These are phyloP conservation scores for Paraphoma chrysanthemicola DNA, from an alignment of 2,329 filamentous ascomycete species.

Conservation along the genomic window DNA sequence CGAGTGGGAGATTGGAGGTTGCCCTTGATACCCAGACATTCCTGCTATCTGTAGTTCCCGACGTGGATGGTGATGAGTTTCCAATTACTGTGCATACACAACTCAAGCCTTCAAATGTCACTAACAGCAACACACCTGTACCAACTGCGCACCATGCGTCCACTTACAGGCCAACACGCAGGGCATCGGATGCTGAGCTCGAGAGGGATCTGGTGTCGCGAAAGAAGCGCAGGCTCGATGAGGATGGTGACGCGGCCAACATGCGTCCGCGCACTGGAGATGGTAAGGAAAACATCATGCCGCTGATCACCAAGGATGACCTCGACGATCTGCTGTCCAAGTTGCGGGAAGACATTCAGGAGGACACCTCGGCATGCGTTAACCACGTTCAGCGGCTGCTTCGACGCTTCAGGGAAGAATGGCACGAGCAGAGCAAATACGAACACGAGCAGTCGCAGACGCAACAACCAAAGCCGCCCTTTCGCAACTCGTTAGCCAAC, in stretches of 20 bases:
- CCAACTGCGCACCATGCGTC: conserved; percentile 3
- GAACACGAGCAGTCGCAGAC: conserved; percentile 9
- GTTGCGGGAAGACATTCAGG: conserved; percentile 31
- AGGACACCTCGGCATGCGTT: conserved; percentile 50
- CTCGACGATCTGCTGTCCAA: conserved; percentile 23
- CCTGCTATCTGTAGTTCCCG: conserved; percentile 7
- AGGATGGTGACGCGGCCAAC: conserved; percentile 8
- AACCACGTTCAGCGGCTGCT: conserved; percentile 58
- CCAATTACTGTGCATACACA: conserved; percentile 22
- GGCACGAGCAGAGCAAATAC: conserved; percentile 22
- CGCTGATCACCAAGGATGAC: conserved; percentile 27
- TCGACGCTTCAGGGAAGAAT: conserved; percentile 50
- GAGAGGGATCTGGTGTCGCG: conserved; percentile 25
- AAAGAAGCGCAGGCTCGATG: conserved; percentile 24
- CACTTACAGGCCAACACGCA: conserved; percentile 14
- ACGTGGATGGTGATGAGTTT: conserved; percentile 18
- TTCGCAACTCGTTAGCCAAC: conserved; percentile 7
- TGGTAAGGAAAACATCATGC: conserved; percentile 23
- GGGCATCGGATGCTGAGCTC: conserved; percentile 22
- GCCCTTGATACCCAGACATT: conserved; percentile 7
- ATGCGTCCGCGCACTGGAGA: conserved; percentile 12
- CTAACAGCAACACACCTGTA: conserved; percentile 1
- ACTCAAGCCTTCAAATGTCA: conserved; percentile 7
- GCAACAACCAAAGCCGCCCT: not conserved
- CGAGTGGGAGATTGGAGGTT: conserved; percentile 23